phyloP scores from a whole-genome alignment of 2,329 filamentous ascomycete species.

The Didymella keratinophila region DNA sequence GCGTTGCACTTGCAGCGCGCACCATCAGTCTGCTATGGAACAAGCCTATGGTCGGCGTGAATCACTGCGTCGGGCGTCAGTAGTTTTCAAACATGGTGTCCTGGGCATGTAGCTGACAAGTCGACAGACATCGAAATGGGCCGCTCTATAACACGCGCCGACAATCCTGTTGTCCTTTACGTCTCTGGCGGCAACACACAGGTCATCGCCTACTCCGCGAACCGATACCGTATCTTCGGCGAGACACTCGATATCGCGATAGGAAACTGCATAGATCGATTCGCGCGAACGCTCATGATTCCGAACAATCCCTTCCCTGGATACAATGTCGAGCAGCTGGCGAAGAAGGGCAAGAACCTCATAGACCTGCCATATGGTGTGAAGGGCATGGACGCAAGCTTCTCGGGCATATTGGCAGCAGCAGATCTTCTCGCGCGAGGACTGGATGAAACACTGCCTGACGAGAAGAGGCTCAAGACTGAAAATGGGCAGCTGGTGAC shows the following conservation, averaged over 20 bases:
- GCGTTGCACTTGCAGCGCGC: constrained; percentile 84
- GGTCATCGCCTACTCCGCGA: constrained; percentile 94
- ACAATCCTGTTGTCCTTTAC: constrained; percentile 93
- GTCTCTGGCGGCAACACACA: constrained; percentile 97
- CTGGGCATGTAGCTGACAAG: not conserved
- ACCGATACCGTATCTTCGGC: constrained; percentile 96
- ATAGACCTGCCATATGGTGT: constrained; percentile 94
- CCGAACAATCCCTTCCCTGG: constrained; percentile 96
- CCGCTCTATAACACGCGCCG: constrained; percentile 85
- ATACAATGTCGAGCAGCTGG: constrained; percentile 97
- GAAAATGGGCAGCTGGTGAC: constrained; percentile 69
- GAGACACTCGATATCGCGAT: constrained; percentile 98
- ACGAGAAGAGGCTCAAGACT: constrained; percentile 52
- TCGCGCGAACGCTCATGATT: constrained; percentile 88
- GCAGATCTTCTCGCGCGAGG: constrained; percentile 81
- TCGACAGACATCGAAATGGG: constrained; percentile 92
- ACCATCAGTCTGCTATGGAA: constrained; percentile 84
- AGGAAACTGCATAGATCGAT: constrained; percentile 95
- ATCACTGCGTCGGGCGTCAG: constrained; percentile 90
- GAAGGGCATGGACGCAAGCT: constrained; percentile 98
- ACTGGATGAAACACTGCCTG: constrained; percentile 55
- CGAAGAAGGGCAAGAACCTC: constrained; percentile 73
- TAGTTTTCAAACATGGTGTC: constrained; percentile 8
- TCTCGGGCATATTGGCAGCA: constrained; percentile 86
- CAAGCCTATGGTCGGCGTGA: constrained; percentile 90